Percentiles rank a stretch among this genome's conserved stretches.
Evolutionary conservation across 345 rosid species (phyloP).

Genomic region (Pugionium cornutum): DNA sequence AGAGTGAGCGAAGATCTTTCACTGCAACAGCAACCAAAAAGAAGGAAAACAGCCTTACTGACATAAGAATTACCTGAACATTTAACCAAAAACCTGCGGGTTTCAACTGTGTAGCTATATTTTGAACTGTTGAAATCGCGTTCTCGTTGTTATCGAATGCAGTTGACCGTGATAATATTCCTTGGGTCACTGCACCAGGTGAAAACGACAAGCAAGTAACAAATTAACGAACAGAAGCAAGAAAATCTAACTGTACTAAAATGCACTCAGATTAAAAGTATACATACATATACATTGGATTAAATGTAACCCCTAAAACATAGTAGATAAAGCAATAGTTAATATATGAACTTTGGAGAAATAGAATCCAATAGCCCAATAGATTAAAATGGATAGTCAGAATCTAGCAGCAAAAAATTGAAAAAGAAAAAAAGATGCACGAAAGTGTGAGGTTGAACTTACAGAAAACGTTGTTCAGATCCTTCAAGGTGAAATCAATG

Average conservation of each 20-base stretch:
- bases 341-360: not conserved
- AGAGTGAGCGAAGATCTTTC: slow-evolving; percentile 14
- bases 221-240: slow-evolving; percentile 15
- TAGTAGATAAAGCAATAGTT: slow-evolving; percentile 7
- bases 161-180: slow-evolving; percentile 54
- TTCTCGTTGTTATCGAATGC: slow-evolving; percentile 44
- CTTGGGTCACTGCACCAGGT: slow-evolving; percentile 58
- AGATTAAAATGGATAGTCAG: not conserved
- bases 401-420: not conserved
- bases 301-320: not conserved
- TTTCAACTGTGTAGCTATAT: slow-evolving; percentile 40
- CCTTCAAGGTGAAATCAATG: slow-evolving; percentile 54
- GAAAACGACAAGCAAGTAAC: slow-evolving; percentile 19
- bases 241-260: not conserved
- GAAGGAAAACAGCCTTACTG: not conserved
- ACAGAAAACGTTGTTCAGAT: slow-evolving; percentile 44
- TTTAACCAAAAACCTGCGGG: slow-evolving; percentile 72
- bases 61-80: slow-evolving; percentile 64
- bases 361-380: slow-evolving; percentile 7
- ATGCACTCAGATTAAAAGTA: not conserved
- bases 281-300: not conserved
- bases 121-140: slow-evolving; percentile 50
- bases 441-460: slow-evolving; percentile 43
- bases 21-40: not conserved
- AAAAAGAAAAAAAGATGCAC: not conserved